Evolutionary conservation across 1,139 yeast genomes (phyloP), one percentile per base, ranked within the genome.

Genomic region (Debaryomycetaceae sp.): DNA sequence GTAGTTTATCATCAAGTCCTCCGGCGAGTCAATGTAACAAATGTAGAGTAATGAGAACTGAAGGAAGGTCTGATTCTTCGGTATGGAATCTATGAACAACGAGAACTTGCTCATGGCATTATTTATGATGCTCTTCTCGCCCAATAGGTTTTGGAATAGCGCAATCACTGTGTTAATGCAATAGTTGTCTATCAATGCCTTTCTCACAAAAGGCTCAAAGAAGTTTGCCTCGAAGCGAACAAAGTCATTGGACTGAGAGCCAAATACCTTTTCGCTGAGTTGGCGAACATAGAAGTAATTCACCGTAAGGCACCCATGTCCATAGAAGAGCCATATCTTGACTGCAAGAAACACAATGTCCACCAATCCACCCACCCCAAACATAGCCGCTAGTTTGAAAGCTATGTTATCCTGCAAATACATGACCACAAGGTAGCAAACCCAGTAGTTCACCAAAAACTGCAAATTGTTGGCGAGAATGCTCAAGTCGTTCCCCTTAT

Each of bases 301-400:
- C 5, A 57, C 17, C 4, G 56, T 49, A 17, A 58, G 46, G 39
- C 62, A 58, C 1, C 63, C 67, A 41, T 60, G 61, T 31, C 53
- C 50, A 41, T 56, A 61, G 40, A 61, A 59, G 29, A 61, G 47
- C 67, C 67, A 61, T 11, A 53, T 28, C 36, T 56, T 58, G 4
- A 53, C 13, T 1, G 39, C 31, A 17, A 53, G 48, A 28, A 50
- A 47, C 8, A 40, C 5, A 4, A 52, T 7, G 2, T 34, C 32
- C 24, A 43, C 14, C 4, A 40, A 17, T 13, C 30, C 17, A 19
- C 40, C 38, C 8, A 38, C 17, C 2, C 45, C 45, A 5, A 33
- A 24, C 9, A 33, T 14, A 6, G 44, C 29, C 9, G 35, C 9
- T 15, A 30, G n/a, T 35, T 40, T 41, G 3, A 50, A 33, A 11